phyloP scores from a whole-genome alignment of 345 rosid genomes.

The Carallia brachiata region DNA sequence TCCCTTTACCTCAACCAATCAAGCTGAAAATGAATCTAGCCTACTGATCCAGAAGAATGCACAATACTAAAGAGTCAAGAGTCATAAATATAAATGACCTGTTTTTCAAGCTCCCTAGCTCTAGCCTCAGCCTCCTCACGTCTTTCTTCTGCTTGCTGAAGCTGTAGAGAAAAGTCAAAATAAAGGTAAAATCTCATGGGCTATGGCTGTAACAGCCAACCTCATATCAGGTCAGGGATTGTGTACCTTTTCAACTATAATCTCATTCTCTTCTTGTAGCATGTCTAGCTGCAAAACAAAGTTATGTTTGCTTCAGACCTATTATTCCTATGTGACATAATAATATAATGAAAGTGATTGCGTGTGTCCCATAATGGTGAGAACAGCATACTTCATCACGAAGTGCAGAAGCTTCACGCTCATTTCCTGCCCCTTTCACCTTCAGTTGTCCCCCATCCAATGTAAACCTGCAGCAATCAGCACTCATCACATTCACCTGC shows the following conservation, averaged over 20 bases:
- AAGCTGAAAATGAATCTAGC: not conserved
- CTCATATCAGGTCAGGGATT: conserved; percentile 4
- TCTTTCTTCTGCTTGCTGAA: conserved; percentile 72
- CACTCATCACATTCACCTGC: conserved; percentile 11
- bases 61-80: not conserved
- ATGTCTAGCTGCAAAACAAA: conserved; percentile 73
- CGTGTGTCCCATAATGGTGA: conserved; percentile 7
- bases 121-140: conserved; percentile 88
- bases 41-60: not conserved
- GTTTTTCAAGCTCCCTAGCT: conserved; percentile 96
- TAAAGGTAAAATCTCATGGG: conserved; percentile 22
- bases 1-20: not conserved
- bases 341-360: not conserved
- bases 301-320: conserved; percentile 5
- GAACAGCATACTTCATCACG: conserved; percentile 80
- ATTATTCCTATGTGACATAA: too few relatives aligned
- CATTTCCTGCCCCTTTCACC: conserved; percentile 62
- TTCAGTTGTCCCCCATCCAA: conserved; percentile 56
- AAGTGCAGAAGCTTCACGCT: conserved; percentile 91
- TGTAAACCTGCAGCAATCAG: conserved; percentile 52
- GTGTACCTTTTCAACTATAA: conserved; percentile 29
- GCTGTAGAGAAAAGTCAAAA: conserved; percentile 45
- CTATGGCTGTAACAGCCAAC: conserved; percentile 12
- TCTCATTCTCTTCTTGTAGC: conserved; percentile 69
- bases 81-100: conserved; percentile 40